Conservation (phyloP, 225 moss, liverwort and hornwort genomes). For the Physcomitrellopsis africana region DNA sequence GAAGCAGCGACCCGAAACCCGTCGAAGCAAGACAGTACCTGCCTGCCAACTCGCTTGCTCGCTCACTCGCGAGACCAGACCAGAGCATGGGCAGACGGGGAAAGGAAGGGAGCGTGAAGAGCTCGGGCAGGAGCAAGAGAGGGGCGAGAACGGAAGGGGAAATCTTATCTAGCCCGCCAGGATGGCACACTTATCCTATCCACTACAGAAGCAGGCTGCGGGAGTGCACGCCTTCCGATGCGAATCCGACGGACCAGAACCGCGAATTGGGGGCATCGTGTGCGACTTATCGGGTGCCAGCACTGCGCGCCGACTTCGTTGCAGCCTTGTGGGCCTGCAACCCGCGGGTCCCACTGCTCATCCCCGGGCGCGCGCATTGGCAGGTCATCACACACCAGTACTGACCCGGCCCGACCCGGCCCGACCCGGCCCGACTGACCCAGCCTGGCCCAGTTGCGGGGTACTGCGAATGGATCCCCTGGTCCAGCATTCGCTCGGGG, state of each 20-base stretch:
- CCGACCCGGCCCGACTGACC: no score
- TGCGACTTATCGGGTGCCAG: constrained; percentile 75
- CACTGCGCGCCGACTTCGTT: constrained; percentile 63
- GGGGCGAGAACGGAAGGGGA: constrained; percentile 15
- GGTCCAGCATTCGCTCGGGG: constrained; percentile 11
- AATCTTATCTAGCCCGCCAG: constrained; percentile 70
- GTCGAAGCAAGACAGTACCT: no score
- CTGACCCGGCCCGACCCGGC: no score
- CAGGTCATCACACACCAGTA: no score
- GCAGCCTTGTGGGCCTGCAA: constrained; percentile 39
- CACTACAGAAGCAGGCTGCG: constrained; percentile 41
- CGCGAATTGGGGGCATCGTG: constrained; percentile 37
- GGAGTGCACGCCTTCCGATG: constrained; percentile 28
- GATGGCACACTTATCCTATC: constrained; percentile 75
- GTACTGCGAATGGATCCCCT: no score
- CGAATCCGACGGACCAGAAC: constrained; percentile 31
- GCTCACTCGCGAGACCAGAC: no score
- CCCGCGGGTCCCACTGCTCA: constrained; percentile 22
- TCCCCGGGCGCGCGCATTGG: constrained; percentile 22
- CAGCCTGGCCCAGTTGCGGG: no score
- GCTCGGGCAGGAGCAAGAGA: no score
- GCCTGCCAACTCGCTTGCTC: no score
- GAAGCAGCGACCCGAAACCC: no score
- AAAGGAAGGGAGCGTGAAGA: no score
- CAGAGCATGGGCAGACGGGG: no score